phyloP scores from a whole-genome alignment of 495 filamentous ascomycete species.

The Letharia lupina region DNA sequence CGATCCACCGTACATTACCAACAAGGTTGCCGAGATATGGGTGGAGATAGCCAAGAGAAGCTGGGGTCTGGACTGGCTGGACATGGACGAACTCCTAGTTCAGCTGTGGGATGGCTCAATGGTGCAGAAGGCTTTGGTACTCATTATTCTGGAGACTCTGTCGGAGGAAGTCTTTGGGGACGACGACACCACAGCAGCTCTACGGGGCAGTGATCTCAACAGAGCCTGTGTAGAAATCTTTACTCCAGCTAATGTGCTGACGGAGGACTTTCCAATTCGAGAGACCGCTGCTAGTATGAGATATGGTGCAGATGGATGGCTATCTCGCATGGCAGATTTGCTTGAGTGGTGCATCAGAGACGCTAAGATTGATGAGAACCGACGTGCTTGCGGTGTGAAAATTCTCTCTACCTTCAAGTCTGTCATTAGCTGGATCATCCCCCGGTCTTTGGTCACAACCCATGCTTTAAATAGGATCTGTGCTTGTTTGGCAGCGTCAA shows the following conservation, averaged over 20 bases:
- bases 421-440: slow-evolving; percentile 73
- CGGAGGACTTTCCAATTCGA: slow-evolving; percentile 62
- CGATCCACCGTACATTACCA: slow-evolving; percentile 78
- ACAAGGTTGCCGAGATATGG: slow-evolving; percentile 94
- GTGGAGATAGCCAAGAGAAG: slow-evolving; percentile 86
- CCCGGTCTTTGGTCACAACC: slow-evolving; percentile 64
- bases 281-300: slow-evolving; percentile 54
- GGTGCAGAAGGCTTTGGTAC: slow-evolving; percentile 70
- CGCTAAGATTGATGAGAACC: slow-evolving; percentile 52
- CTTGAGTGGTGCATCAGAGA: slow-evolving; percentile 65
- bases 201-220: slow-evolving; percentile 75
- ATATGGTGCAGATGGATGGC: slow-evolving; percentile 78
- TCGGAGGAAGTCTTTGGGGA: slow-evolving; percentile 90
- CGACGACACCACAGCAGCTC: slow-evolving; percentile 74
- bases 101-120: slow-evolving; percentile 69
- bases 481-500: slow-evolving; percentile 60
- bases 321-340: slow-evolving; percentile 65
- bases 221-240: slow-evolving; percentile 89
- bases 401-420: slow-evolving; percentile 67
- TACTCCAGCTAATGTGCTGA: slow-evolving; percentile 65
- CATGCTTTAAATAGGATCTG: slow-evolving; percentile 64
- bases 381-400: slow-evolving; percentile 59
- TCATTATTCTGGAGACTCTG: slow-evolving; percentile 80
- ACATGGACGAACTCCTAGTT: slow-evolving; percentile 83
- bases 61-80: slow-evolving; percentile 84